Percentiles rank a stretch among this genome's conserved stretches.
Evolutionary conservation across 331 rosid genomes (phyloP).

Genomic region (Arachis monticola): DNA sequence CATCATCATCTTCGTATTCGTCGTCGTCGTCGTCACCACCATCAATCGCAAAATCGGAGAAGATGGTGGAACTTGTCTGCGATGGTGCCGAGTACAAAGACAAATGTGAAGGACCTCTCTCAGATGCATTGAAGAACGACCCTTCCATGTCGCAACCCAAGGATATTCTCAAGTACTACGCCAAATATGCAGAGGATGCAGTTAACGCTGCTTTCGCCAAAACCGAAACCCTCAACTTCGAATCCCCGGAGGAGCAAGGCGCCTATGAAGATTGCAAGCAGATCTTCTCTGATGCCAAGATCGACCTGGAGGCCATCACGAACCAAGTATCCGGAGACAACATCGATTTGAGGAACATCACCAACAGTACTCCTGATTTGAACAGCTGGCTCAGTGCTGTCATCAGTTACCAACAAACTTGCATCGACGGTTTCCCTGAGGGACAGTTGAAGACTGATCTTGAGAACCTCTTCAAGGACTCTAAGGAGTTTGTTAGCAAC

Average conservation of each 20-base stretch:
- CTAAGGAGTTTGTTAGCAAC: slow-evolving; percentile 72
- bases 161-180: slow-evolving; percentile 59
- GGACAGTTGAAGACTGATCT: slow-evolving; percentile 59
- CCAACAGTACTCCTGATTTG: slow-evolving; percentile 45
- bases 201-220: slow-evolving; percentile 53
- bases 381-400: slow-evolving; percentile 91
- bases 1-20: no score
- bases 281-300: slow-evolving; percentile 56
- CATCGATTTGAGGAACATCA: slow-evolving; percentile 26
- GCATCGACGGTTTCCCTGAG: slow-evolving; percentile 78
- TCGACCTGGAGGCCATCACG: slow-evolving; percentile 53
- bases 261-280: slow-evolving; percentile 78
- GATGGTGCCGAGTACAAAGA: slow-evolving; percentile 55
- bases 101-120: slow-evolving; percentile 59
- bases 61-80: slow-evolving; percentile 53
- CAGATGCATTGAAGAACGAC: slow-evolving; percentile 17
- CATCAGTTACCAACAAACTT: slow-evolving; percentile 71
- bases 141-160: slow-evolving; percentile 46
- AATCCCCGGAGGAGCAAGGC: slow-evolving; percentile 48
- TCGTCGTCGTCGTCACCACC: background rate
- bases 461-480: slow-evolving; percentile 36
- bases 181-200: slow-evolving; percentile 49
- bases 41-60: slow-evolving; percentile 3
- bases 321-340: slow-evolving; percentile 1
- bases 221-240: slow-evolving; percentile 33